phyloP scores from a whole-genome alignment of 2,329 filamentous ascomycete species.

The Ascochyta pisi region DNA sequence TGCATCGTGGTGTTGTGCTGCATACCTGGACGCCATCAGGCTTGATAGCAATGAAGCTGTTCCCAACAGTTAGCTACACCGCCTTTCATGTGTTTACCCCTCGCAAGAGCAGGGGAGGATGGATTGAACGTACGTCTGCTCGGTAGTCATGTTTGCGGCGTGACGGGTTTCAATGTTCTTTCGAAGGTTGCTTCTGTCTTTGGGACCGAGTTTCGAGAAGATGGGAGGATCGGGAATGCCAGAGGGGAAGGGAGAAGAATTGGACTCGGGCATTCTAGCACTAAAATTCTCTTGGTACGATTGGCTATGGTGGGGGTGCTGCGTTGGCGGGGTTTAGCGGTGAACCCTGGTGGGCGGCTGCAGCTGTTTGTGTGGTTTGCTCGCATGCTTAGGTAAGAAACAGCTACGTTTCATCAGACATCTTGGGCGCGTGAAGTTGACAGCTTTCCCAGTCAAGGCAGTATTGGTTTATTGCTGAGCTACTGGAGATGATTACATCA shows the following conservation, averaged over 20 bases:
- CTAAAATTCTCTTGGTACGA: slow-evolving; percentile 30
- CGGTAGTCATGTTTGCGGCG: slow-evolving; percentile 63
- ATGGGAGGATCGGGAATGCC: slow-evolving; percentile 49
- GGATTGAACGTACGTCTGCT: slow-evolving; percentile 78
- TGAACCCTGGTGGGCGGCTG: slow-evolving; percentile 3
- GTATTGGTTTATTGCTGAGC: slow-evolving; percentile 25
- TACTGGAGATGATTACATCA: slow-evolving; percentile 38
- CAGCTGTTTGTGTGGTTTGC: slow-evolving; percentile 20
- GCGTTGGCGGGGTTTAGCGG: slow-evolving; percentile 15
- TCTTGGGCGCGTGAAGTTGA: slow-evolving; percentile 8
- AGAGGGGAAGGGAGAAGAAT: slow-evolving; percentile 29
- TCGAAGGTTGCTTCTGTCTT: slow-evolving; percentile 52
- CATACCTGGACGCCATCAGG: slow-evolving; percentile 97
- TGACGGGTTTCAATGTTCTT: slow-evolving; percentile 44
- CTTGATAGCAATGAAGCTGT: slow-evolving; percentile 99
- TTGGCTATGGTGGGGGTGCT: slow-evolving; percentile 33
- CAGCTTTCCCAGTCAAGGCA: slow-evolving; percentile 19
- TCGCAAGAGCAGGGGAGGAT: background rate
- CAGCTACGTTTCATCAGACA: slow-evolving; percentile 20
- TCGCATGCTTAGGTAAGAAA: slow-evolving; percentile 4
- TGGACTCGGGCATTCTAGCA: slow-evolving; percentile 10
- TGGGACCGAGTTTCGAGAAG: slow-evolving; percentile 46
- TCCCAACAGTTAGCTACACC: slow-evolving; percentile 36
- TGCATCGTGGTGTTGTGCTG: slow-evolving; percentile 27
- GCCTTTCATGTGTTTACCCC: slow-evolving; percentile 15